Conservation (phyloP, 2,329 filamentous ascomycete genomes). For the Cladophialophora exuberans region DNA sequence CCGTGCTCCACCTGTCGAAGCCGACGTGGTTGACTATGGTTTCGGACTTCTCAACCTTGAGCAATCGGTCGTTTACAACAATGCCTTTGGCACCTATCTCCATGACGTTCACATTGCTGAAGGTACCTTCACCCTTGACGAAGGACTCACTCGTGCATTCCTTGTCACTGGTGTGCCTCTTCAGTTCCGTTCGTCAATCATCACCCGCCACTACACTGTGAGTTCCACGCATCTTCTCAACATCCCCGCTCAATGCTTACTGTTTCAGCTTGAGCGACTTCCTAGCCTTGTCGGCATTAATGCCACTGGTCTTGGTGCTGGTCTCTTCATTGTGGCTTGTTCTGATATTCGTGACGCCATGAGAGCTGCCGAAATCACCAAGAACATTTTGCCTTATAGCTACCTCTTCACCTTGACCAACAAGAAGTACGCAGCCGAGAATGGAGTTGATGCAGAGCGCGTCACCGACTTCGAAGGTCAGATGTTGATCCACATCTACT, state of each 20-base stretch:
- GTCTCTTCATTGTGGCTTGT: slow-evolving; percentile 59
- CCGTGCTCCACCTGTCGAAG: background rate
- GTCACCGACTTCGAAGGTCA: slow-evolving; percentile 59
- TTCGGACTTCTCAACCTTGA: slow-evolving; percentile 5
- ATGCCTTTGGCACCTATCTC: slow-evolving; percentile 9
- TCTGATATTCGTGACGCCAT: slow-evolving; percentile 64
- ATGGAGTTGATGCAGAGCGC: slow-evolving; percentile 33
- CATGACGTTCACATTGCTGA: slow-evolving; percentile 19
- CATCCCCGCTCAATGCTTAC: slow-evolving; percentile 8
- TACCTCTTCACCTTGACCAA: slow-evolving; percentile 50
- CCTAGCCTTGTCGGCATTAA: slow-evolving; percentile 43
- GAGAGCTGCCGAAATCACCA: slow-evolving; percentile 53
- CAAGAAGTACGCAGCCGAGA: slow-evolving; percentile 46
- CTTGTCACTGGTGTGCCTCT: slow-evolving; percentile 33
- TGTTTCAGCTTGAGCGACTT: slow-evolving; percentile 30
- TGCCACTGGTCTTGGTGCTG: slow-evolving; percentile 40
- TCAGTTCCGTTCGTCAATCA: slow-evolving; percentile 38
- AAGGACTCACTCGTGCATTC: slow-evolving; percentile 26
- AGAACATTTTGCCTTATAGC: slow-evolving; percentile 53
- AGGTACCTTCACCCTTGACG: slow-evolving; percentile 31
- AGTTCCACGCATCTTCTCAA: slow-evolving; percentile 26
- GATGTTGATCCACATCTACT: slow-evolving; percentile 55
- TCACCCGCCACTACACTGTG: slow-evolving; percentile 46
- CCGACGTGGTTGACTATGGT: background rate
- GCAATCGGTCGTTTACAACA: background rate